Evolutionary conservation across 1,284 basidiomycete species (phyloP), one percentile per base, ranked within the genome.

Genomic region (Ustilago nuda): DNA sequence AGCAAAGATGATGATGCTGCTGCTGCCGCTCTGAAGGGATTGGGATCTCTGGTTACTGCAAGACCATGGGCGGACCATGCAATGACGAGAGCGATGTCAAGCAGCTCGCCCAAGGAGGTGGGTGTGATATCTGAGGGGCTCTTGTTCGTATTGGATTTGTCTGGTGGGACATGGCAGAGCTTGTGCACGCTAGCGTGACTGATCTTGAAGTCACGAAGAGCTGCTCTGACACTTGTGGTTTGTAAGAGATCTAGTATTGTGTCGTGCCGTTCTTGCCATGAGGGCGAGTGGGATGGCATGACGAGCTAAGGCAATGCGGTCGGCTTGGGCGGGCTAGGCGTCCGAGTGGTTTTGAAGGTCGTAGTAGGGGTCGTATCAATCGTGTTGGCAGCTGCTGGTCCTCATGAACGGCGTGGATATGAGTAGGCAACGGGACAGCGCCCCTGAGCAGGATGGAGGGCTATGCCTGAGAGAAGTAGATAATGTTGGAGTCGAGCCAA

Each of bases 31-130:
- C 79, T 75, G 46, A 74, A 72, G 0, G 68, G 72, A 15, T 75
- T 73, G 32, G 70, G 66, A 32, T 80, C 76, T 23, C 27, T 64
- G 33, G 23, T 64, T 6, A 59, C 61, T n/a, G 68, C 32, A 9
- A 80, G 48, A n/a, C 64, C 56, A 35, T 70, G 45, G 4, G 76
- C 61, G 12, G 71, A 68, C 80, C 80, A 82, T 33, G 79, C 62
- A 35, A 82, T 66, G 50, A 76, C 61, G 9, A 80, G 59, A 19
- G 76, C 68, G 51, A 76, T 70, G 41, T 82, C 80, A 54, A 82
- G 74, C n/a, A 68, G 56, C 36, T 37, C 58, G 32, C 51, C 73
- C 13, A 72, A 39, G 5, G 39, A 30, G 6, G 11, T 50, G 8
- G 67, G 32, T 17, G 56, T 27, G 33, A 36, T 17, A 4, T 57